phyloP scores from a whole-genome alignment of 352 stramenopile species.

The Pythium plurisporium region DNA sequence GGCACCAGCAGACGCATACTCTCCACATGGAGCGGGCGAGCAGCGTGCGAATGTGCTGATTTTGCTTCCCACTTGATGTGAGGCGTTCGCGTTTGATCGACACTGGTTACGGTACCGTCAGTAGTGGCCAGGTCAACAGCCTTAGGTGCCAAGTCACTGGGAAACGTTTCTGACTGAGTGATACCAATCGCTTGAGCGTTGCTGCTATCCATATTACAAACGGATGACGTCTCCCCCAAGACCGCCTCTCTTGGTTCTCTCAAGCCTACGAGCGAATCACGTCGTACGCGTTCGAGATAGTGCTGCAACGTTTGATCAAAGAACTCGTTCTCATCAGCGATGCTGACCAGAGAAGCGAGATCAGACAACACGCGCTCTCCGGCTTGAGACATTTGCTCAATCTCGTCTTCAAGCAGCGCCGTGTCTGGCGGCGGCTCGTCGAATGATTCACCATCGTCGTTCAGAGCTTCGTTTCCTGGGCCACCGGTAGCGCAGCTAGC shows the following conservation, averaged over 20 bases:
- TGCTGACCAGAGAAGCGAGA: constrained; percentile 7
- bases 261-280: constrained; percentile 8
- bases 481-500: too few species aligned
- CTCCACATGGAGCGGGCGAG: constrained; percentile 5
- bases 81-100: not conserved
- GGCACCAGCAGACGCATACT: constrained; percentile 6
- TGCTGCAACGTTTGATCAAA: constrained; percentile 21
- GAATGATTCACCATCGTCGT: not conserved
- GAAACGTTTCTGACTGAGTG: not conserved
- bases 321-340: constrained; percentile 20
- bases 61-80: constrained; percentile 17
- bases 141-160: not conserved
- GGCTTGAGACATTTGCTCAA: not conserved
- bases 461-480: not conserved
- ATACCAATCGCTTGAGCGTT: not conserved
- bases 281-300: constrained; percentile 20
- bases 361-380: not conserved
- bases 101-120: not conserved
- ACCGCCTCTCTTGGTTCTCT: not conserved
- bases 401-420: not conserved
- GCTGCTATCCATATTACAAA: not conserved
- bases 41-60: not conserved
- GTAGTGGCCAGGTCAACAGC: not conserved
- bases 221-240: too few species aligned
- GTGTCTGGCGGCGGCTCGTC: not conserved